phyloP scores from a whole-genome alignment of 2,329 filamentous ascomycete genomes.

The Calonectria naviculata region DNA sequence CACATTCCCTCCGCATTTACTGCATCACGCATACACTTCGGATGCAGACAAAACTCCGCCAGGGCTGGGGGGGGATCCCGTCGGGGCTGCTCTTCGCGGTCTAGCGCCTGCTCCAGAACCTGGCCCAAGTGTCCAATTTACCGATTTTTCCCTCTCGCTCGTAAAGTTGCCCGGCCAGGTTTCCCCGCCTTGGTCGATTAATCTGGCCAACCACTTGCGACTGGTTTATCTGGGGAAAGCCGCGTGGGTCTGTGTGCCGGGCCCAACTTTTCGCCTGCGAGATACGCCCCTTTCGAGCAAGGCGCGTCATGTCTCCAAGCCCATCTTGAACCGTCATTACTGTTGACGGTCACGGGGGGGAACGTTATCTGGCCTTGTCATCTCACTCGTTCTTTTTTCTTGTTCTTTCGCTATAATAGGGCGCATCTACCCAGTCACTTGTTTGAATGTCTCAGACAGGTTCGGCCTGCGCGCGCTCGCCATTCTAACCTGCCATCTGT shows the following conservation, averaged over 20 bases:
- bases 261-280: neutral
- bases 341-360: neutral
- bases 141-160: neutral
- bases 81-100: neutral
- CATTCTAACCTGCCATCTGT: neutral
- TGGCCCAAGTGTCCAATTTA: neutral
- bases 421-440: neutral
- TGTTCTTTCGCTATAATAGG: neutral
- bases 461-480: neutral
- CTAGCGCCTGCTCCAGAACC: neutral
- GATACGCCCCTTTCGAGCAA: slow-evolving; percentile 2
- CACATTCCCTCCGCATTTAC: neutral
- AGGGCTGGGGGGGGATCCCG: neutral
- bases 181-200: slow-evolving; percentile 25
- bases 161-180: neutral
- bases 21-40: neutral
- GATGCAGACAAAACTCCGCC: neutral
- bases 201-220: slow-evolving; percentile 12
- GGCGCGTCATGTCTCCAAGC: neutral
- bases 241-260: neutral
- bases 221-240: slow-evolving; percentile 1
- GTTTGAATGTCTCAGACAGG: neutral
- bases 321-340: neutral
- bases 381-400: neutral
- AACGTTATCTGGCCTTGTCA: neutral